phyloP scores from a whole-genome alignment of 305 asterid species.

The Solanum hybrid region DNA sequence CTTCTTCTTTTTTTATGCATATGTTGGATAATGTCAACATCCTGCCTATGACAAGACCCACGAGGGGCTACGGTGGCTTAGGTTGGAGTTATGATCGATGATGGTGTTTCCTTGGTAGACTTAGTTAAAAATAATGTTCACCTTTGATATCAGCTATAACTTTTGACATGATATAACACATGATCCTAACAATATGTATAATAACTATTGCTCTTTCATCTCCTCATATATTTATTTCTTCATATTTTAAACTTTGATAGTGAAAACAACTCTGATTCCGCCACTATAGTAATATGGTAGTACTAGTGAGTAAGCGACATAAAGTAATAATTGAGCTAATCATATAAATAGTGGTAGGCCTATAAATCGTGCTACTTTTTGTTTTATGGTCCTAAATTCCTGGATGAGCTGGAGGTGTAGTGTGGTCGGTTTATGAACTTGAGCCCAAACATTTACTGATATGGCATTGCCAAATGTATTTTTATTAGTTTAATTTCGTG shows the following conservation, averaged over 20 bases:
- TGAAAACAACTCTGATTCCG: not conserved
- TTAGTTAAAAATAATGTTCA: no score
- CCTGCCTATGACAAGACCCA: not conserved
- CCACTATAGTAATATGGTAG: no score
- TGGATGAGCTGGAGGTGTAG: conserved; percentile 1
- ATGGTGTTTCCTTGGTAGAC: not conserved
- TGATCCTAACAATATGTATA: no score
- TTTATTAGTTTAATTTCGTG: not conserved
- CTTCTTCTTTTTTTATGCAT: no score
- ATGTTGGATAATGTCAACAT: not conserved
- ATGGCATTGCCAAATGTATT: not conserved
- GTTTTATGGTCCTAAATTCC: not conserved
- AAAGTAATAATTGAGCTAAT: not conserved
- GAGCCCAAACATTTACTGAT: not conserved
- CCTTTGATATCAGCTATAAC: no score
- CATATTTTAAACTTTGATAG: not conserved
- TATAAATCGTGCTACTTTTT: not conserved
- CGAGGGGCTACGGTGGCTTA: fast-evolving
- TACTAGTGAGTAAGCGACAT: not conserved
- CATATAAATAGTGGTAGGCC: not conserved
- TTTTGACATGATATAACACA: no score
- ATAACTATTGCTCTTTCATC: no score
- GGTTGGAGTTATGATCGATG: no score
- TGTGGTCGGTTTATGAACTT: not conserved
- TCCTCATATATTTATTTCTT: not conserved